Evolutionary conservation across 176 grass and related monocot genomes (phyloP).

Genomic region (Metroxylon sagu): DNA sequence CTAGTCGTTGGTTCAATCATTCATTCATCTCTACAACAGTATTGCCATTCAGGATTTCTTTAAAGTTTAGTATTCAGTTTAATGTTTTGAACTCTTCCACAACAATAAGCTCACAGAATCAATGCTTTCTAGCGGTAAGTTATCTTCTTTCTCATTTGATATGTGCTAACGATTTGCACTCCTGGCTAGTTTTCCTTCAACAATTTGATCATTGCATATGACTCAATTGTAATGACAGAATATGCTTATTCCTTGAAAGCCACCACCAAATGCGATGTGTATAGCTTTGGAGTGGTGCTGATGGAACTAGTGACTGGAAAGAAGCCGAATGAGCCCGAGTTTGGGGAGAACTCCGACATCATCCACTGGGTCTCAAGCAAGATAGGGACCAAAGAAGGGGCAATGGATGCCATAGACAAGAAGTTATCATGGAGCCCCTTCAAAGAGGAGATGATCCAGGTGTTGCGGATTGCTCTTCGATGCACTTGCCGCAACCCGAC

Average conservation of each 20-base stretch:
- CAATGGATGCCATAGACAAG: conserved; percentile 56
- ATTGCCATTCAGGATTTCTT: no score
- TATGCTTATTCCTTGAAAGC: conserved; percentile 89
- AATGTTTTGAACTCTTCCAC: no score
- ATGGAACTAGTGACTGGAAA: conserved; percentile 83
- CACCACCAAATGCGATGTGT: conserved; percentile 62
- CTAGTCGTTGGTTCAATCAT: no score
- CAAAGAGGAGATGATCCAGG: conserved; percentile 81
- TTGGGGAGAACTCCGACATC: conserved; percentile 78
- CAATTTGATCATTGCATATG: background rate
- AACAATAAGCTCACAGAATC: no score
- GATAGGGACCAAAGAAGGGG: conserved; percentile 33
- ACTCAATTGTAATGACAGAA: conserved; percentile 25
- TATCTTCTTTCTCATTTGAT: no score
- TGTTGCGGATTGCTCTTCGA: conserved; percentile 54
- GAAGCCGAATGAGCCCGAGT: conserved; percentile 92
- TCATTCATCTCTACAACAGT: no score
- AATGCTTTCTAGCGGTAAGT: no score
- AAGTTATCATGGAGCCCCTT: conserved; percentile 50
- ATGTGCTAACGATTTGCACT: no score
- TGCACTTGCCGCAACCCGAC: conserved; percentile 70
- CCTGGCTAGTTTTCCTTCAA: no score
- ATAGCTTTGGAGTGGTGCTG: conserved; percentile 51
- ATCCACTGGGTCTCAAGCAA: conserved; percentile 77
- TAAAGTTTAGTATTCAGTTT: no score